Percentiles rank a stretch among this genome's conserved stretches.
These are phyloP conservation scores for Penicillium arizonense DNA, from an alignment of 495 filamentous ascomycete species.

Conservation along the genomic window DNA sequence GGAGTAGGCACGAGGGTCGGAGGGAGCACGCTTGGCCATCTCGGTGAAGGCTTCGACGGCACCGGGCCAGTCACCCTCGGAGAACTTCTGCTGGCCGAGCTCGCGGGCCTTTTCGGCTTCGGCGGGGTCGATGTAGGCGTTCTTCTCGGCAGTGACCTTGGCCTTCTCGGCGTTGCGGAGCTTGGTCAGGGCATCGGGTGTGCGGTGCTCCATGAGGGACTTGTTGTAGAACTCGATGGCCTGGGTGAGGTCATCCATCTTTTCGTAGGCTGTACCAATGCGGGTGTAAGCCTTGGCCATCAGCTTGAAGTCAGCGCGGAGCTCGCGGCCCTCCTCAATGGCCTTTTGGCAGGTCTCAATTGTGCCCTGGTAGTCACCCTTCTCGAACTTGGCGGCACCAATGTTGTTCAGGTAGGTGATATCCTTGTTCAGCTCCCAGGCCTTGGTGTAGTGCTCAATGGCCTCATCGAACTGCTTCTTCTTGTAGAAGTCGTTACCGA, in stretches of 20 bases:
- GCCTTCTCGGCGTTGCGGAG: constrained; percentile 90
- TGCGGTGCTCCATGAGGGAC: constrained; percentile 94
- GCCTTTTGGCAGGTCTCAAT: constrained; percentile 86
- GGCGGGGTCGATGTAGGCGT: constrained; percentile 82
- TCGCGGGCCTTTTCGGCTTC: constrained; percentile 96
- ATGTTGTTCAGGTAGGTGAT: constrained; percentile 97
- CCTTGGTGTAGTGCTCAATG: constrained; percentile 92
- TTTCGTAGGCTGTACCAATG: constrained; percentile 89
- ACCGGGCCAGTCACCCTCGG: constrained; percentile 92
- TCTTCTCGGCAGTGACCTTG: constrained; percentile 71
- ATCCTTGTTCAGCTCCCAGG: constrained; percentile 93
- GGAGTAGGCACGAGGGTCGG: constrained; percentile 91
- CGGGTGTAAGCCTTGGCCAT: constrained; percentile 94
- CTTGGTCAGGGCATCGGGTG: constrained; percentile 88
- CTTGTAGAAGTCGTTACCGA: constrained; percentile 96
- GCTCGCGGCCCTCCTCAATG: constrained; percentile 79
- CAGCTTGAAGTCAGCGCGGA: constrained; percentile 92
- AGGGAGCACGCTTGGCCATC: constrained; percentile 93
- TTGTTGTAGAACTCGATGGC: constrained; percentile 91
- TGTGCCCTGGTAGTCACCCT: constrained; percentile 83
- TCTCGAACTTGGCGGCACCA: constrained; percentile 92
- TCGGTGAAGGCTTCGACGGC: constrained; percentile 94
- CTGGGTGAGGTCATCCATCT: constrained; percentile 71
- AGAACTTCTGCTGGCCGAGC: constrained; percentile 93
- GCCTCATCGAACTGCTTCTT: constrained; percentile 93